Conservation (phyloP, 1,139 yeast genomes). For the Williopsis jadinii region DNA sequence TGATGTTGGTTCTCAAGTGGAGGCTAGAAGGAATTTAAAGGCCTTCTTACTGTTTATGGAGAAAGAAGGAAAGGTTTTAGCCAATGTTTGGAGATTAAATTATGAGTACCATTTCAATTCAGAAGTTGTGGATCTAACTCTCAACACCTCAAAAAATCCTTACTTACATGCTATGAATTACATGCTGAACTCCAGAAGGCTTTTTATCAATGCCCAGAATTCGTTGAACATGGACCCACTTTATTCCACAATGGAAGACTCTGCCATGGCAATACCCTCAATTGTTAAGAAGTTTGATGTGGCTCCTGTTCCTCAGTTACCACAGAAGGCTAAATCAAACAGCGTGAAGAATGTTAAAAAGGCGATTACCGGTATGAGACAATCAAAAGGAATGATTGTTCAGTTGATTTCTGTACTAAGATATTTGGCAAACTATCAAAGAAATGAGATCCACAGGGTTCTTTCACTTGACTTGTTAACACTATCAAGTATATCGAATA, state of each 20-base stretch:
- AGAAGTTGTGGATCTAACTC: conserved; percentile 11
- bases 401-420: conserved; percentile 24
- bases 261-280: conserved; percentile 41
- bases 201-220: conserved; percentile 22
- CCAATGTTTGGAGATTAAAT: conserved; percentile 26
- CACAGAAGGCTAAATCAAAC: conserved; percentile 22
- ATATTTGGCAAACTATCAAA: conserved; percentile 20
- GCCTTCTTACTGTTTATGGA: conserved; percentile 21
- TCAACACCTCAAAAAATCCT: conserved; percentile 15
- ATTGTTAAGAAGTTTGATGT: conserved; percentile 6
- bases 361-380: conserved; percentile 15
- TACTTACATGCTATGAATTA: conserved; percentile 20
- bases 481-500: conserved; percentile 22
- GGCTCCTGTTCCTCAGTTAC: conserved; percentile 3
- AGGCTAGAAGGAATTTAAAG: conserved; percentile 19
- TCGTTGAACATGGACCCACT: conserved; percentile 35
- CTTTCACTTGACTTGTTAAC: conserved; percentile 20
- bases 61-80: conserved; percentile 17
- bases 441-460: conserved; percentile 20
- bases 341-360: conserved; percentile 17
- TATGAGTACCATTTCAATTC: conserved; percentile 16
- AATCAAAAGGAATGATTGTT: conserved; percentile 23
- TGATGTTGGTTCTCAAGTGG: conserved; percentile 12
- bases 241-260: conserved; percentile 39
- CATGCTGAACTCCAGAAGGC: conserved; percentile 24